Conservation (phyloP, 2,329 filamentous ascomycete genomes). For the Seiridium cupressi region DNA sequence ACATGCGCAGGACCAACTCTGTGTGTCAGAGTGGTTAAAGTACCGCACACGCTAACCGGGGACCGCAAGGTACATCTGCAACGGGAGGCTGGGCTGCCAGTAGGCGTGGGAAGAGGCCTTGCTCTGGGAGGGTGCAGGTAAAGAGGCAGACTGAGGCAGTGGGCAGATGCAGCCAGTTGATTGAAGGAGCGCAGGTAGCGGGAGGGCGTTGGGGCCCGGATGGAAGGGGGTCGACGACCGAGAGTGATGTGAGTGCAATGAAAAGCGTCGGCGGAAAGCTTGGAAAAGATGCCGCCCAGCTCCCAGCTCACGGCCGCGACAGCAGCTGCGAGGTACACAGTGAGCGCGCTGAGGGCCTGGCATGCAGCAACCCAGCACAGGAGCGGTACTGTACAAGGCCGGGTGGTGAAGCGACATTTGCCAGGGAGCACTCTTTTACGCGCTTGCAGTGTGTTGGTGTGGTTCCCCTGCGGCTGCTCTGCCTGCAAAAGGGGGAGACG, state of each 20-base stretch:
- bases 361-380: not conserved
- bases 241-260: constrained; percentile 13
- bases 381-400: constrained; percentile 4
- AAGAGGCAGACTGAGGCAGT: constrained; percentile 10
- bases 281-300: not conserved
- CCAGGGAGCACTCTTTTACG: not conserved
- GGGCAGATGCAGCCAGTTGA: constrained; percentile 10
- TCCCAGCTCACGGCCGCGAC: not conserved
- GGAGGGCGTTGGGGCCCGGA: not conserved
- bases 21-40: constrained; percentile 10
- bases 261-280: constrained; percentile 6
- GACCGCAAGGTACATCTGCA: constrained; percentile 25
- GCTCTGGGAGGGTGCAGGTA: constrained; percentile 16
- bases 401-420: not conserved
- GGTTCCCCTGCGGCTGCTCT: not conserved
- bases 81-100: not conserved
- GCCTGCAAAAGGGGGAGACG: no score
- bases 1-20: not conserved
- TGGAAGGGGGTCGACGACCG: constrained; percentile 10
- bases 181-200: constrained; percentile 9
- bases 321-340: constrained; percentile 11
- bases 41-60: constrained; percentile 27
- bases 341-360: not conserved
- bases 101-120: constrained; percentile 11
- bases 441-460: constrained; percentile 3